phyloP scores from a whole-genome alignment of 495 filamentous ascomycete species.

The Chlorociboria aeruginascens region DNA sequence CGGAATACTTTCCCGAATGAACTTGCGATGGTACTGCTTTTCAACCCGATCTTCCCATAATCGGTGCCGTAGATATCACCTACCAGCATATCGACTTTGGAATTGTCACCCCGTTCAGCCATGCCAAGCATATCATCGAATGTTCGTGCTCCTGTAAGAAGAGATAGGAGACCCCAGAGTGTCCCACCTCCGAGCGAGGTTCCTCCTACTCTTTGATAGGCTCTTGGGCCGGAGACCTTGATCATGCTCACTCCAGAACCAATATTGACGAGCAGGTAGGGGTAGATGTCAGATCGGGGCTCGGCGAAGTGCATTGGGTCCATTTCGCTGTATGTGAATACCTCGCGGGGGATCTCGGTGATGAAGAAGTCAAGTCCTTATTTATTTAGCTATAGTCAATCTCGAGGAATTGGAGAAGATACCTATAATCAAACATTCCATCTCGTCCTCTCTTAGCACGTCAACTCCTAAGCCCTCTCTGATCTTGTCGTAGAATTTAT shows the following conservation, averaged over 20 bases:
- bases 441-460: conserved; percentile 88
- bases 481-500: conserved; percentile 89
- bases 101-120: conserved; percentile 89
- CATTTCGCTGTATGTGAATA: conserved; percentile 87
- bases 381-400: neutral
- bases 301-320: conserved; percentile 78
- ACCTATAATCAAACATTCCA: conserved; percentile 97
- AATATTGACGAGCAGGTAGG: conserved; percentile 96
- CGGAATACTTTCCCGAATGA: conserved; percentile 94
- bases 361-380: conserved; percentile 95
- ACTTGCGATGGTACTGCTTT: conserved; percentile 85
- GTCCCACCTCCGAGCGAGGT: conserved; percentile 93
- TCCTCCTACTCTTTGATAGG: conserved; percentile 83
- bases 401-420: conserved; percentile 1
- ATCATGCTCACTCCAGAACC: conserved; percentile 99
- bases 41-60: conserved; percentile 89
- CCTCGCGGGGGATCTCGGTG: conserved; percentile 88
- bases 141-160: conserved; percentile 77
- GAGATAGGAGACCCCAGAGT: conserved; percentile 83
- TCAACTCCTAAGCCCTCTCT: conserved; percentile 70
- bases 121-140: conserved; percentile 95
- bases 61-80: conserved; percentile 97
- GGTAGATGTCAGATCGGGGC: conserved; percentile 66
- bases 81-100: conserved; percentile 89
- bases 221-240: conserved; percentile 80